Conservation (phyloP, 371 early-diverging fungal species). For the Mucor mucedo region DNA sequence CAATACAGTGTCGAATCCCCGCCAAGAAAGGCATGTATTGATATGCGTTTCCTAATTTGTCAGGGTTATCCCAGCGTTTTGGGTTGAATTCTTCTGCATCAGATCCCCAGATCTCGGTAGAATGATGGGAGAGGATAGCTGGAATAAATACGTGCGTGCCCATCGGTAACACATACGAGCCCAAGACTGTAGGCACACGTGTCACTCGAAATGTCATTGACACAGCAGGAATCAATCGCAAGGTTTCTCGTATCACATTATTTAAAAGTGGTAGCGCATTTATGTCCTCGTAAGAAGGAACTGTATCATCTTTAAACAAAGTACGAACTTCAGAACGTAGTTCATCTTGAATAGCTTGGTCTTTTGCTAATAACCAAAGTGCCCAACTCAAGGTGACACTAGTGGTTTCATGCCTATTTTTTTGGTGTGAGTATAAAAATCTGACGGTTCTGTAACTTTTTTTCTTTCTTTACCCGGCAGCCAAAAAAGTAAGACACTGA, state of each 20-base stretch:
- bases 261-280: conserved; percentile 50
- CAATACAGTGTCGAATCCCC: conserved; percentile 57
- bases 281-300: conserved; percentile 52
- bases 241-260: conserved; percentile 57
- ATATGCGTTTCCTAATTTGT: conserved; percentile 40
- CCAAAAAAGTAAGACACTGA: conserved; percentile 46
- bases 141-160: conserved; percentile 52
- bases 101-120: conserved; percentile 64
- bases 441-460: not conserved
- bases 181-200: conserved; percentile 46
- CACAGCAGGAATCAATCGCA: conserved; percentile 60
- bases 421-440: too few species aligned
- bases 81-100: conserved; percentile 69
- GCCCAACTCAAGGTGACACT: conserved; percentile 60
- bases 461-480: conserved; percentile 43
- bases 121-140: conserved; percentile 52
- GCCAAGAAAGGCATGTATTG: conserved; percentile 67
- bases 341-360: conserved; percentile 49
- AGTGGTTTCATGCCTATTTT: conserved; percentile 56
- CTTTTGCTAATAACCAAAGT: conserved; percentile 54
- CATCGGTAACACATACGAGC: conserved; percentile 56
- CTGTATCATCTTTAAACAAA: conserved; percentile 25
- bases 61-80: conserved; percentile 57
- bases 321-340: conserved; percentile 49
- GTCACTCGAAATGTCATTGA: conserved; percentile 52